A percentile compares a stretch with the other conserved stretches of the same genome.
These are phyloP conservation scores for Exophiala lecanii-corni DNA, from an alignment of 2,329 filamentous ascomycete genomes.

Conservation along the genomic window DNA sequence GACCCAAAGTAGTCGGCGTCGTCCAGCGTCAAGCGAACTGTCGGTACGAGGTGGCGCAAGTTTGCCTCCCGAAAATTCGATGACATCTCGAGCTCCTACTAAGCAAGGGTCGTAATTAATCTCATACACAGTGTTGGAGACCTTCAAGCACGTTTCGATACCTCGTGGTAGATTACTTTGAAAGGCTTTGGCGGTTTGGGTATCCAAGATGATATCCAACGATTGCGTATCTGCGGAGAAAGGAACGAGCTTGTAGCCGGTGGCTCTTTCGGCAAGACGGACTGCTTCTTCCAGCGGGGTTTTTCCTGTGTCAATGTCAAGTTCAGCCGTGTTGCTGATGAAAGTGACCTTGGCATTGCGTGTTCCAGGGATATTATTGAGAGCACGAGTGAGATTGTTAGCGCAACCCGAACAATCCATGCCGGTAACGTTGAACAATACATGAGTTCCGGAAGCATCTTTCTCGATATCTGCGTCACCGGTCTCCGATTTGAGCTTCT, in stretches of 20 bases:
- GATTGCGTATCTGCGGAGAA: conserved; percentile 12
- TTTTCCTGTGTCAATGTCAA: conserved; percentile 40
- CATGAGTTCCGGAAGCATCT: conserved; percentile 3
- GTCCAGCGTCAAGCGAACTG: conserved; percentile 35
- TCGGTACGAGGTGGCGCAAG: conserved; percentile 24
- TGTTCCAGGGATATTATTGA: conserved; percentile 14
- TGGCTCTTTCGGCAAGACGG: conserved; percentile 10
- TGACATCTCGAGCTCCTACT: conserved; percentile 45
- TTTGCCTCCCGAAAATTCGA: conserved; percentile 32
- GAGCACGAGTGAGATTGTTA: conserved; percentile 19
- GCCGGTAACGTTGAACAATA: conserved; percentile 6
- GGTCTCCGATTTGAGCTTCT: not conserved
- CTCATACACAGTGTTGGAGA: conserved; percentile 35
- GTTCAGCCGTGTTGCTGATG: conserved; percentile 20
- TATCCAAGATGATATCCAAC: conserved; percentile 11
- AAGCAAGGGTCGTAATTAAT: conserved; percentile 44
- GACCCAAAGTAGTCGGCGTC: conserved; percentile 36
- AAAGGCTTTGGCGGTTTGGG: not conserved
- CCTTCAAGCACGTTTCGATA: conserved; percentile 4
- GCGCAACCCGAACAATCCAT: conserved; percentile 25
- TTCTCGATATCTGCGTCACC: conserved; percentile 3
- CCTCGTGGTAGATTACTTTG: conserved; percentile 3
- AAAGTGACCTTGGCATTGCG: conserved; percentile 18
- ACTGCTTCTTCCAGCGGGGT: conserved; percentile 24
- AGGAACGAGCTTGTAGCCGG: conserved; percentile 17